phyloP scores from a whole-genome alignment of 1,284 basidiomycete genomes.

The Cryptococcus sp. region DNA sequence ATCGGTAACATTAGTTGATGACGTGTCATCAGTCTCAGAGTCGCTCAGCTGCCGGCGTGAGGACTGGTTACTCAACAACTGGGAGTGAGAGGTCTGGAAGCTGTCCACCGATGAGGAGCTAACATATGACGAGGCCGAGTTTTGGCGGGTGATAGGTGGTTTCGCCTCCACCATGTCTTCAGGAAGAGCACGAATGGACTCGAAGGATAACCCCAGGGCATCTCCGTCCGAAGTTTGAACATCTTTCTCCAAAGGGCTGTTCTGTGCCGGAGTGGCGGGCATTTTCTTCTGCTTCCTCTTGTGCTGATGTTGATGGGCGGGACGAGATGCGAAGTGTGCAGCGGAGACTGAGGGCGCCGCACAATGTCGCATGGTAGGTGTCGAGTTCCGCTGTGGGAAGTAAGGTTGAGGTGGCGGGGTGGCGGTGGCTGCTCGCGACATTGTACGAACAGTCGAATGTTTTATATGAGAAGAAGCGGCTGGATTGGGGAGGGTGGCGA shows the following conservation, averaged over 20 bases:
- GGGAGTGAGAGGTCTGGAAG: constrained; percentile 9
- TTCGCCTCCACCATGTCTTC: not conserved
- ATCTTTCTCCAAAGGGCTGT: constrained; percentile 1
- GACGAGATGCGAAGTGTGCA: constrained; percentile 11
- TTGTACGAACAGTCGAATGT: constrained; percentile 12
- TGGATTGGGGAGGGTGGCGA: constrained; percentile 41
- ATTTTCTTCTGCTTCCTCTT: constrained; percentile 14
- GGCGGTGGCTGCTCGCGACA: constrained; percentile 45
- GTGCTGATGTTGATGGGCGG: constrained; percentile 10
- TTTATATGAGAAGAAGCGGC: not conserved
- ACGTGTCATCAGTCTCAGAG: not conserved
- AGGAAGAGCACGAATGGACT: constrained; percentile 8
- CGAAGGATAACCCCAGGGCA: constrained; percentile 18
- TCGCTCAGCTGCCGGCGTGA: not conserved
- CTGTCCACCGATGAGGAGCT: constrained; percentile 10
- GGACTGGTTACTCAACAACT: not conserved
- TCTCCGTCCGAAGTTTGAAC: not conserved
- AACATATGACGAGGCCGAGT: constrained; percentile 9
- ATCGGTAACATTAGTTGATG: not conserved
- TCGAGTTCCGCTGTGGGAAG: constrained; percentile 41
- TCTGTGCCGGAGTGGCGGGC: not conserved
- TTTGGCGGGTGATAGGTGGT: constrained; percentile 4
- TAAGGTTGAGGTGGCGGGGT: constrained; percentile 44
- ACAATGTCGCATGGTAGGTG: constrained; percentile 41
- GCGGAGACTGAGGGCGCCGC: constrained; percentile 15